Conservation (phyloP, 2,329 filamentous ascomycete species). For the Daldinia sp. region DNA sequence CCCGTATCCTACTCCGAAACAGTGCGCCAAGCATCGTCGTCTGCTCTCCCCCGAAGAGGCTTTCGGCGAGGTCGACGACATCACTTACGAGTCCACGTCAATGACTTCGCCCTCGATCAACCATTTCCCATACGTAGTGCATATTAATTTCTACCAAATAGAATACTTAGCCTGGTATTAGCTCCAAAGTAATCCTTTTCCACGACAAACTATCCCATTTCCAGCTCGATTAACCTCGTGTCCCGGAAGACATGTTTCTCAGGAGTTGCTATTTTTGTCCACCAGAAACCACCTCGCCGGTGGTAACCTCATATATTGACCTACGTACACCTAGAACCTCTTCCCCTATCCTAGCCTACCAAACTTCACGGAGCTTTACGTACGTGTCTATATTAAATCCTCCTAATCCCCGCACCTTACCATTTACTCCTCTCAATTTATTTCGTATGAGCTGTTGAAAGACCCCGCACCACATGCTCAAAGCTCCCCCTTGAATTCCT, state of each 20-base stretch:
- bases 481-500: constrained; percentile 5
- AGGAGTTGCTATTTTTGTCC: constrained; percentile 37
- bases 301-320: constrained; percentile 39
- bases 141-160: constrained; percentile 22
- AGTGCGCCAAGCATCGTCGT: constrained; percentile 21
- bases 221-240: constrained; percentile 2
- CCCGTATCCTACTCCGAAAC: constrained; percentile 27
- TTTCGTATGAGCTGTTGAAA: constrained; percentile 14
- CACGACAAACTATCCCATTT: background rate
- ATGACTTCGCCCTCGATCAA: constrained; percentile 33
- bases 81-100: constrained; percentile 20
- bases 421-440: constrained; percentile 30
- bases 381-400: constrained; percentile 37
- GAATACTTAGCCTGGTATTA: background rate
- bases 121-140: constrained; percentile 26
- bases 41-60: constrained; percentile 12
- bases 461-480: constrained; percentile 34
- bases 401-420: constrained; percentile 26
- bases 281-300: constrained; percentile 24
- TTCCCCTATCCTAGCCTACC: constrained; percentile 31
- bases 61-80: constrained; percentile 14
- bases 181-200: background rate
- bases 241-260: constrained; percentile 18
- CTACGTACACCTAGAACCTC: constrained; percentile 28
- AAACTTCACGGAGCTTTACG: constrained; percentile 22